phyloP scores from a whole-genome alignment of 805 yeast species.

The Candida ipomoeae region DNA sequence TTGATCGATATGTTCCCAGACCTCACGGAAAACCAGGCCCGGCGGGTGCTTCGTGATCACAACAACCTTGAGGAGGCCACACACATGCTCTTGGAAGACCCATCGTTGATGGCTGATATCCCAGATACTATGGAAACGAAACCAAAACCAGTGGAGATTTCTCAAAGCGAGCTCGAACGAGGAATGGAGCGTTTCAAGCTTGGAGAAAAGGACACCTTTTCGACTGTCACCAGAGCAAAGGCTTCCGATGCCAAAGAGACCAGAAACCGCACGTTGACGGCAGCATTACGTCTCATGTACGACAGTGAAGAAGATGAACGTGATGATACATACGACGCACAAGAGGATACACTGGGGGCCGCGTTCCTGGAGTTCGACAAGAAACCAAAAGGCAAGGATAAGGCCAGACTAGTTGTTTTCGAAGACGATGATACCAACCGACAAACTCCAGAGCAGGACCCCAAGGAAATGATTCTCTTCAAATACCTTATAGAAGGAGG shows the following conservation, averaged over 20 bases:
- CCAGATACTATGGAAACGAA: slow-evolving; percentile 7
- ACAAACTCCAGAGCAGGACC: slow-evolving; percentile 25
- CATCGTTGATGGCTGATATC: slow-evolving; percentile 37
- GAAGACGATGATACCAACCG: slow-evolving; percentile 21
- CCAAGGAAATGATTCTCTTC: slow-evolving; percentile 55
- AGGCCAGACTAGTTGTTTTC: slow-evolving; percentile 25
- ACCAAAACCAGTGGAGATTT: not conserved
- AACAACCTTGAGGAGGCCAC: slow-evolving; percentile 56
- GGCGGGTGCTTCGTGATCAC: slow-evolving; percentile 45
- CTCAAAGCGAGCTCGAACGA: slow-evolving; percentile 11
- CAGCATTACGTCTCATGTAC: slow-evolving; percentile 61
- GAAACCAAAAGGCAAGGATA: slow-evolving; percentile 10
- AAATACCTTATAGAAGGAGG: slow-evolving; percentile 46
- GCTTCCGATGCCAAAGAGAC: slow-evolving; percentile 27
- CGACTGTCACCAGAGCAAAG: not conserved
- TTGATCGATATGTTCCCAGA: slow-evolving; percentile 66
- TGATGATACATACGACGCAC: slow-evolving; percentile 70
- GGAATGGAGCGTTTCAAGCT: slow-evolving; percentile 15
- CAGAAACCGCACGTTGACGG: slow-evolving; percentile 53
- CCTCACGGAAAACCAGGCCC: slow-evolving; percentile 44
- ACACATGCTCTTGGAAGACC: slow-evolving; percentile 58
- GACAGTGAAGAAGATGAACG: slow-evolving; percentile 82
- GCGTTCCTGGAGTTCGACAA: slow-evolving; percentile 10
- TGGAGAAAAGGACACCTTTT: slow-evolving; percentile 21
- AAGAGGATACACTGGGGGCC: slow-evolving; percentile 37